Percentiles rank a stretch among this genome's conserved stretches.
These are phyloP conservation scores for Penicillium taxi DNA, from an alignment of 495 filamentous ascomycete genomes.

Conservation along the genomic window DNA sequence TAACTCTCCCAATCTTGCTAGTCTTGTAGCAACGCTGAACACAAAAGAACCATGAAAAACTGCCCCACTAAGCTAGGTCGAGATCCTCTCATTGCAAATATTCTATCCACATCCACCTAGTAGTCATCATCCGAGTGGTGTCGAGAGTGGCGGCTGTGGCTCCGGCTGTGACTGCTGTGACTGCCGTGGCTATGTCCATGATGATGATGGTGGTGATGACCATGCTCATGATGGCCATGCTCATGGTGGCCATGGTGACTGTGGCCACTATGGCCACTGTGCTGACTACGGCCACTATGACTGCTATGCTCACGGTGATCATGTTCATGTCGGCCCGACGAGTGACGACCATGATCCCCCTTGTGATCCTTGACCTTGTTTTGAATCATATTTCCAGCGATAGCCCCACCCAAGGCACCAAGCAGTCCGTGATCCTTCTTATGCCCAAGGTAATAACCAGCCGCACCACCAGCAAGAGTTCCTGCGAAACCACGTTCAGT, in stretches of 20 bases:
- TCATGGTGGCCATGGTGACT: slow-evolving; percentile 15
- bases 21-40: too few relatives aligned
- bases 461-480: slow-evolving; percentile 37
- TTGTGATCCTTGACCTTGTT: slow-evolving; percentile 33
- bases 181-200: slow-evolving; percentile 16
- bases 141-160: slow-evolving; percentile 16
- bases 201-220: slow-evolving; percentile 16
- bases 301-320: slow-evolving; percentile 5
- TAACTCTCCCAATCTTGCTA: too few relatives aligned
- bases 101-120: background rate
- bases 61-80: too few relatives aligned
- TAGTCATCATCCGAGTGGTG: slow-evolving; percentile 10
- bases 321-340: too few relatives aligned
- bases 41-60: too few relatives aligned
- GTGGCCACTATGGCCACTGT: slow-evolving; percentile 7
- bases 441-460: slow-evolving; percentile 40
- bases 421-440: slow-evolving; percentile 42
- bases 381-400: slow-evolving; percentile 40
- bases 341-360: too few relatives aligned
- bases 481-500: slow-evolving; percentile 38
- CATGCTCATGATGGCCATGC: slow-evolving; percentile 11
- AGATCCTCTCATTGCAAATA: too few relatives aligned
- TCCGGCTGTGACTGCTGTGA: slow-evolving; percentile 12
- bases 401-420: slow-evolving; percentile 42
- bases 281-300: slow-evolving; percentile 9